These are phyloP conservation scores for Aureobasidium musti DNA, from an alignment of 2,329 filamentous ascomycete genomes.

Conservation along the genomic window DNA sequence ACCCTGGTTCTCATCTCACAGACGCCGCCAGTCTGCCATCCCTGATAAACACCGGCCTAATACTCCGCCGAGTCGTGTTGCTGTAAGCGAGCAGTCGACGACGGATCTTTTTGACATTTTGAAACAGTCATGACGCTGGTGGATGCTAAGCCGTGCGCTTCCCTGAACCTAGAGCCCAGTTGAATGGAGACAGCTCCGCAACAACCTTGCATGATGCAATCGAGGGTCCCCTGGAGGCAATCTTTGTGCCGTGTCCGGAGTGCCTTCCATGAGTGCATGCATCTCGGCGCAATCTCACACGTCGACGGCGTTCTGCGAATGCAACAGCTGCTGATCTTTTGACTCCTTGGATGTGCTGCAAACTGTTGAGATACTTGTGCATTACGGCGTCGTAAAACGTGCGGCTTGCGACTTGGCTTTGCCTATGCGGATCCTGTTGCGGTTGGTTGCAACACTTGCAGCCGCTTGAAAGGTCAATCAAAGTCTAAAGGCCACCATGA, in stretches of 20 bases:
- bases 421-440: background rate
- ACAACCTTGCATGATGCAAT: background rate
- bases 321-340: background rate
- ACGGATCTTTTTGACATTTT: background rate
- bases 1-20: background rate
- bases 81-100: background rate
- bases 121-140: conserved; percentile 4
- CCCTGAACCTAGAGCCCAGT: no score
- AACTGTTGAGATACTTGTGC: background rate
- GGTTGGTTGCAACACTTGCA: background rate
- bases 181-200: background rate
- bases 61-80: background rate
- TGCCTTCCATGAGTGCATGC: background rate
- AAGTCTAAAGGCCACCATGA: background rate
- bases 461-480: background rate
- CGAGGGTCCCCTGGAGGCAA: background rate
- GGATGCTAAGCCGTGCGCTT: background rate
- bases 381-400: background rate
- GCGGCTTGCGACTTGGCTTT: background rate
- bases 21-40: background rate
- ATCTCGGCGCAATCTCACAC: background rate
- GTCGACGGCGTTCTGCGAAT: background rate
- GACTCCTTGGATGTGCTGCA: background rate
- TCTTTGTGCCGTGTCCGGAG: conserved; percentile 4
- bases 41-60: background rate